Base-by-base conservation (phyloP, 768 basidiomycete species). In the Lactifluus echinatus region DNA sequence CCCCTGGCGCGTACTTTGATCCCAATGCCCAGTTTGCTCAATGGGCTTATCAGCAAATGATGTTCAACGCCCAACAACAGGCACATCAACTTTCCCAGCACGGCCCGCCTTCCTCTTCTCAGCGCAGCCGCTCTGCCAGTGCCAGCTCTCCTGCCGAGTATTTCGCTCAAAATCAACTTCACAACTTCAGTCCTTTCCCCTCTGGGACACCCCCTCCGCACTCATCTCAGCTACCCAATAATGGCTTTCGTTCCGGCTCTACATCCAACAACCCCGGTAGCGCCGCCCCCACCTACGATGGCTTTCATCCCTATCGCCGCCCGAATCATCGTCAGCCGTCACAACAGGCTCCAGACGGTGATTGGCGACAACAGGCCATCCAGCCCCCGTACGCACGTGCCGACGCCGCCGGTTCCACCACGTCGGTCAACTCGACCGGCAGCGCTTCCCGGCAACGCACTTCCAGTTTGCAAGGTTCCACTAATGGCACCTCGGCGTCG, bases 1-100 rank as follows among this genome's bases (percentile, higher is more conserved):
- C 71, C 15, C 84, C 79, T 64, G 70, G 74, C 62, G 77, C 78
- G n/a, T 89, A 81, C 68, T 89, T 83, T 65, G 87, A 90, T 70
- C 86, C 85, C 14, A 83, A 85, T 62, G 86, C 85, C 62, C 80
- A 89, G 55, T 81, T 83, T 55, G 84, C 87, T 3, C 87, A 88
- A 69, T 92, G 89, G 89, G 87, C 89, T 36, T 92, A 92, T 72
- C 89, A 90, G 71, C 89, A 91, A 66, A 90, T 91, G 89, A 83
- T 92, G 83, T 86, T 82, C 73, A 83, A 80, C 65, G 83, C 61
- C 70, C 76, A 60, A 28, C 61, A 62, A 39, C 61, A 63, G 51
- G 59, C 59, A 46, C 61, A 63, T 8, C 61, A 63, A 17, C 59
- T 61, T 39, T 44, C 58, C 23, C 53, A 54, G 29, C 55, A 61